These are phyloP conservation scores for Penicillium mononematosum DNA, from an alignment of 495 filamentous ascomycete genomes.

Conservation along the genomic window DNA sequence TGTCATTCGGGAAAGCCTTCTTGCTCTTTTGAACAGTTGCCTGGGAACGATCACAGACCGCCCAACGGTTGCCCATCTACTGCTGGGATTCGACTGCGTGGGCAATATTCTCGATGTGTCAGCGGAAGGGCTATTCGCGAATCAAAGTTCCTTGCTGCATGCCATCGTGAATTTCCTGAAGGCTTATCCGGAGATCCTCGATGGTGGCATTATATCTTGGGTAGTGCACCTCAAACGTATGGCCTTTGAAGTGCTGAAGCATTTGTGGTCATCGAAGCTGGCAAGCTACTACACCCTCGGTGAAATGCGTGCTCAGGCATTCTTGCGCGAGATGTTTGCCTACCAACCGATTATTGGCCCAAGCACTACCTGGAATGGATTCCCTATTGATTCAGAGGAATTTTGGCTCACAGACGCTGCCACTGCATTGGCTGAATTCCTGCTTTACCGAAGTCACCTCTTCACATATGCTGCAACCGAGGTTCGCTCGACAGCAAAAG, in stretches of 20 bases:
- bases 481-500: constrained; percentile 69
- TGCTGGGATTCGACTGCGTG: constrained; percentile 82
- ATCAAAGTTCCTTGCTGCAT: constrained; percentile 77
- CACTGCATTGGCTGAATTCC: constrained; percentile 66
- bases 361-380: constrained; percentile 66
- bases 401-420: constrained; percentile 66
- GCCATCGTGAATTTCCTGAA: constrained; percentile 66
- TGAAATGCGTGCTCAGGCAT: constrained; percentile 73
- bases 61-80: constrained; percentile 82
- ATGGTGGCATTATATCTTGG: constrained; percentile 67
- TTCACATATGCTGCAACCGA: constrained; percentile 84
- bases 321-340: constrained; percentile 67
- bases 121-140: constrained; percentile 61
- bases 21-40: constrained; percentile 79
- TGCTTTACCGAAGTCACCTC: constrained; percentile 67
- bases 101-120: constrained; percentile 63
- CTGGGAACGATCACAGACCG: constrained; percentile 64
- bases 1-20: constrained; percentile 70
- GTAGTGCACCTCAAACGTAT: constrained; percentile 68
- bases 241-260: constrained; percentile 71
- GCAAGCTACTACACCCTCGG: constrained; percentile 68
- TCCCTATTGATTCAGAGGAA: constrained; percentile 50
- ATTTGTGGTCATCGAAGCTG: constrained; percentile 82
- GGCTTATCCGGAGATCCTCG: constrained; percentile 58
- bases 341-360: constrained; percentile 62